These are phyloP conservation scores for Pholiota microspora DNA, from an alignment of 768 basidiomycete species.

Conservation along the genomic window DNA sequence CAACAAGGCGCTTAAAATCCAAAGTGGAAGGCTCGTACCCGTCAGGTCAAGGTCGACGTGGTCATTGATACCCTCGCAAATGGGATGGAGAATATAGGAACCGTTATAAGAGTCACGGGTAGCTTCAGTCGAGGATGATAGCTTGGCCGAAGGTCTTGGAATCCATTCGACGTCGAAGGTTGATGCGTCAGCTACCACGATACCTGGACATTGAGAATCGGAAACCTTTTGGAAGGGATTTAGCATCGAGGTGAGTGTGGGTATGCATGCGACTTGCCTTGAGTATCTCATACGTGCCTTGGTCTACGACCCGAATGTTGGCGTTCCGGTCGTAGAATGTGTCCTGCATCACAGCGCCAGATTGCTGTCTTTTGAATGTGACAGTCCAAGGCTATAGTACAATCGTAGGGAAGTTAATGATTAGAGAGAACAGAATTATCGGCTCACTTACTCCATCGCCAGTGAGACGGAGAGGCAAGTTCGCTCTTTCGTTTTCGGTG, in stretches of 20 bases:
- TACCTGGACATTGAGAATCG: conserved; percentile 85
- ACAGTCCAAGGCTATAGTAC: conserved; percentile 79
- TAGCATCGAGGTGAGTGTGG: neutral
- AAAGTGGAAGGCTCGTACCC: conserved; percentile 39
- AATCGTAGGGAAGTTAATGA: conserved; percentile 3
- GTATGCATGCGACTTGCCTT: conserved; percentile 40
- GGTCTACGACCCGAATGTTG: conserved; percentile 67
- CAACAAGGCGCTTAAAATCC: neutral
- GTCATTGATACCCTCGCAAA: conserved; percentile 81
- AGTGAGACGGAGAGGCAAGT: conserved; percentile 80
- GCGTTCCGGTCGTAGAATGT: conserved; percentile 65
- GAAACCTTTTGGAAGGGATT: conserved; percentile 53
- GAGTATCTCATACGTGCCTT: conserved; percentile 72
- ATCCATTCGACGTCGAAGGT: conserved; percentile 78
- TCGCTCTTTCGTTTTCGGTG: conserved; percentile 69
- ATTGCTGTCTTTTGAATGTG: conserved; percentile 60
- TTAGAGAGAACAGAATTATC: neutral
- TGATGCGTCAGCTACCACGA: conserved; percentile 54
- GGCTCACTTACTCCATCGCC: conserved; percentile 85
- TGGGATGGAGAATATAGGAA: conserved; percentile 69
- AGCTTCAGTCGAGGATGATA: conserved; percentile 58
- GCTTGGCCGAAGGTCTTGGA: conserved; percentile 69
- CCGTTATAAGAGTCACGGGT: conserved; percentile 63
- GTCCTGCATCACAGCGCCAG: conserved; percentile 36
- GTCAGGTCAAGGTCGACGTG: conserved; percentile 83